Conservation (phyloP, 345 rosid species). For the Camelina sativa region DNA sequence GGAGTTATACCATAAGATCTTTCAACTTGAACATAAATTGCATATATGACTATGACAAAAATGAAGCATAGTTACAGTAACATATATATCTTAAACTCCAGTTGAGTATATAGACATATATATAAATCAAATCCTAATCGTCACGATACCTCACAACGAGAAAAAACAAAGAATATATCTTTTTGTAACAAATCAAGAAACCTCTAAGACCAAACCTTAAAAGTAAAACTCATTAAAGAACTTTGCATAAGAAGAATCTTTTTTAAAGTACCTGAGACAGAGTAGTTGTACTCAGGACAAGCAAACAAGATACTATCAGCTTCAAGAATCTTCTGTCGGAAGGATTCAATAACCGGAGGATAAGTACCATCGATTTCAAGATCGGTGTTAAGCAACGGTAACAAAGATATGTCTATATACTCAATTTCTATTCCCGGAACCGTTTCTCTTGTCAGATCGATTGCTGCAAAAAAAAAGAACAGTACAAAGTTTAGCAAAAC, state of each 20-base stretch:
- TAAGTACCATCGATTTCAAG: conserved; percentile 62
- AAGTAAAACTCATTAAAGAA: too few species aligned
- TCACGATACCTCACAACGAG: neutral
- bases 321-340: conserved; percentile 61
- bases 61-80: too few species aligned
- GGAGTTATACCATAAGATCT: neutral
- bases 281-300: conserved; percentile 80
- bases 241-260: too few species aligned
- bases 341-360: conserved; percentile 67
- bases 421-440: conserved; percentile 59
- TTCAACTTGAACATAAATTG: neutral
- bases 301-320: conserved; percentile 82
- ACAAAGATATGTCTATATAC: conserved; percentile 57
- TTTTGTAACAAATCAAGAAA: neutral
- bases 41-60: neutral
- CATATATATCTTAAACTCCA: too few species aligned
- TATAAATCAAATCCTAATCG: neutral
- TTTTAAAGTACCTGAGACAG: conserved; percentile 54
- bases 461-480: neutral
- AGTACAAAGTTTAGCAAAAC: neutral
- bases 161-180: neutral
- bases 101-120: neutral
- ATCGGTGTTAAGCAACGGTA: conserved; percentile 77
- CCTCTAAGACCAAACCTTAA: too few species aligned
- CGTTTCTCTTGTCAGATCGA: conserved; percentile 48